A percentile compares a stretch with the other conserved stretches of the same genome.
Conservation (phyloP, 257 asterid species). For the Jacaranda copaia region DNA sequence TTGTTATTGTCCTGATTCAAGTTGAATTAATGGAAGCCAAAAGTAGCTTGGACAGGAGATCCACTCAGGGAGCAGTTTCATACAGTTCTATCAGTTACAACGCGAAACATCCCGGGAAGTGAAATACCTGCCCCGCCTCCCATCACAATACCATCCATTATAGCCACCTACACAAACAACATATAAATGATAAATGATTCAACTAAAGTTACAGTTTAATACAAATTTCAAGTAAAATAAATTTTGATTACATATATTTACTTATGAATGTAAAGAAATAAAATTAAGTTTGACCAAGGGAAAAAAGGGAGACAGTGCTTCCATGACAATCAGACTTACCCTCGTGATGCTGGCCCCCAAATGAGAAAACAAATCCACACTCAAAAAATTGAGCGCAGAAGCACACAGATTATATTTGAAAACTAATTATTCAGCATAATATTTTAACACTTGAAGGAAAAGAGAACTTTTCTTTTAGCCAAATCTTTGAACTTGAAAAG, state of each 20-base stretch:
- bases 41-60: constrained; percentile 30
- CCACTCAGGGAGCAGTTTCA: constrained; percentile 53
- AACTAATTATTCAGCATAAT: no score
- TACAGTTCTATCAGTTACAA: constrained; percentile 98
- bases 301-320: background rate
- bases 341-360: no score
- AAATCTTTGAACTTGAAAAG: constrained; percentile 8
- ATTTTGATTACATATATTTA: constrained; percentile 17
- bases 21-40: constrained; percentile 19
- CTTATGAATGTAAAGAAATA: background rate
- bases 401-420: no score
- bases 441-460: background rate
- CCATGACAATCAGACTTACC: no score
- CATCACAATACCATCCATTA: constrained; percentile 90
- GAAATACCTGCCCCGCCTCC: constrained; percentile 98
- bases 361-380: no score
- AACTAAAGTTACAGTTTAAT: constrained; percentile 13
- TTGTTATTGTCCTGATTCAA: constrained; percentile 20
- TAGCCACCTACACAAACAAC: constrained; percentile 76
- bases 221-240: constrained; percentile 25
- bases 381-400: no score
- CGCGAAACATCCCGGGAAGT: constrained; percentile 94
- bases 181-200: constrained; percentile 9
- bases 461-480: background rate
- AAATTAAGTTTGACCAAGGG: background rate